phyloP scores from a whole-genome alignment of 2,329 filamentous ascomycete species.

The Lachnellula willkommii region DNA sequence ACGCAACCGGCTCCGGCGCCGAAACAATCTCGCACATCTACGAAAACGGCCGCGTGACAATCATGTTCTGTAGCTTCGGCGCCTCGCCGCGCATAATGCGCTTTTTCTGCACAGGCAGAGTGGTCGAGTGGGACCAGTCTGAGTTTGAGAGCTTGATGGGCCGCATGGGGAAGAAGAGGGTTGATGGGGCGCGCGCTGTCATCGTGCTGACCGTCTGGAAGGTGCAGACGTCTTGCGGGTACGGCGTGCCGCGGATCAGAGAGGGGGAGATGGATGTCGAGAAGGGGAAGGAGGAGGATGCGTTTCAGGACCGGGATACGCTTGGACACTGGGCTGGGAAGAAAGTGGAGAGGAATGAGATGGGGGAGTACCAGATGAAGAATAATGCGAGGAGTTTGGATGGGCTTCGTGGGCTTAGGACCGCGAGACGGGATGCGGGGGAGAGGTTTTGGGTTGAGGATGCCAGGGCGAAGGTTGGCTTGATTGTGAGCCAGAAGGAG shows the following conservation, averaged over 20 bases:
- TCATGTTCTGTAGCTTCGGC: constrained; percentile 68
- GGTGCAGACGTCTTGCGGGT: constrained; percentile 63
- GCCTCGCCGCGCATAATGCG: constrained; percentile 55
- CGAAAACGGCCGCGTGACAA: constrained; percentile 69
- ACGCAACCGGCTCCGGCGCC: constrained; percentile 68
- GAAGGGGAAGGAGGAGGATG: constrained; percentile 30
- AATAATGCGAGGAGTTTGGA: constrained; percentile 55
- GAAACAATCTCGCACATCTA: constrained; percentile 73
- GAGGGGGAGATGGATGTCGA: constrained; percentile 17
- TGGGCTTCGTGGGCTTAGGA: constrained; percentile 51
- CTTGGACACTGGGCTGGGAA: constrained; percentile 48
- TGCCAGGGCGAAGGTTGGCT: constrained; percentile 5
- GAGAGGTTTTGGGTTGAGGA: constrained; percentile 44
- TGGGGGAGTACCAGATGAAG: constrained; percentile 50
- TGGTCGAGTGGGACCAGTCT: constrained; percentile 55
- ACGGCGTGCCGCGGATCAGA: constrained; percentile 46
- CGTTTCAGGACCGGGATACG: constrained; percentile 51
- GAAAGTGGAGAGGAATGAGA: constrained; percentile 43
- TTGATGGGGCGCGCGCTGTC: constrained; percentile 52
- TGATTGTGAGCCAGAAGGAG: constrained; percentile 11
- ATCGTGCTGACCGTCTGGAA: constrained; percentile 58
- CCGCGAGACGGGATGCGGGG: constrained; percentile 45
- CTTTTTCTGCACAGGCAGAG: constrained; percentile 54
- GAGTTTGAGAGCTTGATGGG: constrained; percentile 41
- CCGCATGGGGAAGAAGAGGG: constrained; percentile 40